phyloP scores from a whole-genome alignment of 768 basidiomycete genomes.

The Psilocybe tampanensis region DNA sequence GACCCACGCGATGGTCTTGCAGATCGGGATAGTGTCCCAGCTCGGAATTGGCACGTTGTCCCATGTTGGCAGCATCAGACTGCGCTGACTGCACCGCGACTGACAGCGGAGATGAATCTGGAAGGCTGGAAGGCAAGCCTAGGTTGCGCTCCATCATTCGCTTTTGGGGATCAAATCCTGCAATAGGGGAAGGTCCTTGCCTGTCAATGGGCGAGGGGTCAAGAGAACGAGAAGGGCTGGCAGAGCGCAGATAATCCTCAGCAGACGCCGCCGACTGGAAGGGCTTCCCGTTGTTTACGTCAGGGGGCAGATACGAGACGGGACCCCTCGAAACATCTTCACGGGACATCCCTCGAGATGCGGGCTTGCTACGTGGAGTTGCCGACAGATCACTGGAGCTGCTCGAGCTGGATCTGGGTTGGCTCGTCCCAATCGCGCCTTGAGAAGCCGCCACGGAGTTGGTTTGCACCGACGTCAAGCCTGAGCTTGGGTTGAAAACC shows the following conservation, averaged over 20 bases:
- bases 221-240: slow-evolving; percentile 59
- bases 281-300: slow-evolving; percentile 59
- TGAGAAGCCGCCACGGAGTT: slow-evolving; percentile 25
- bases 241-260: slow-evolving; percentile 41
- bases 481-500: slow-evolving; percentile 39
- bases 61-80: slow-evolving; percentile 37
- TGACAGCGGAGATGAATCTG: slow-evolving; percentile 64
- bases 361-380: slow-evolving; percentile 29
- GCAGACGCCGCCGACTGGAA: slow-evolving; percentile 47
- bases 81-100: slow-evolving; percentile 48
- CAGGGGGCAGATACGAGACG: slow-evolving; percentile 56
- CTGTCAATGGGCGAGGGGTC: slow-evolving; percentile 51
- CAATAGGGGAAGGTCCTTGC: slow-evolving; percentile 26
- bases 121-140: slow-evolving; percentile 52
- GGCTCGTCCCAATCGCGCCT: slow-evolving; percentile 31
- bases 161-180: slow-evolving; percentile 38
- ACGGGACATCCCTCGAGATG: slow-evolving; percentile 49
- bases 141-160: slow-evolving; percentile 34
- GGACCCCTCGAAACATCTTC: slow-evolving; percentile 64
- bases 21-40: slow-evolving; percentile 80
- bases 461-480: slow-evolving; percentile 28
- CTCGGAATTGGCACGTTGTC: slow-evolving; percentile 75
- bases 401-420: slow-evolving; percentile 58
- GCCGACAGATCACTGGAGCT: slow-evolving; percentile 42
- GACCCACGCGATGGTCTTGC: slow-evolving; percentile 33